These are phyloP conservation scores for Cercospora beticola DNA, from an alignment of 2,329 filamentous ascomycete species.

Conservation along the genomic window DNA sequence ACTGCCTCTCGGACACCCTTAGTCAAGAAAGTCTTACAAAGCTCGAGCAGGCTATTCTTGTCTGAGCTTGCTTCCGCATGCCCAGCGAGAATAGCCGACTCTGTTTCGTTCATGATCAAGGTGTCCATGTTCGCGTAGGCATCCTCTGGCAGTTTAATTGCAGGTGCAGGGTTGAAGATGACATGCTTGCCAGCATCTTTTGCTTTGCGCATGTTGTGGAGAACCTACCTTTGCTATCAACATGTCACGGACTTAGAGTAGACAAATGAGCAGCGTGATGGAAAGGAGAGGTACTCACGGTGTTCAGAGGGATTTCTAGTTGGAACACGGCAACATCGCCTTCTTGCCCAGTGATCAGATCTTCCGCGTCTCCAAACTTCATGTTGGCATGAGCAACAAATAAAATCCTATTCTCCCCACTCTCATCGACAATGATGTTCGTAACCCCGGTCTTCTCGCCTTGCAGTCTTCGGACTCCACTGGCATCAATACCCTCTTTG, in stretches of 20 bases:
- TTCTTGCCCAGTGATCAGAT: conserved; percentile 15
- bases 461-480: conserved; percentile 41
- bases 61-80: conserved; percentile 34
- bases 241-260: conserved; percentile 6
- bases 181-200: conserved; percentile 47
- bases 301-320: conserved; percentile 47
- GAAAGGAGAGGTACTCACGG: conserved; percentile 33
- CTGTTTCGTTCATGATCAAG: conserved; percentile 86
- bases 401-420: conserved; percentile 52
- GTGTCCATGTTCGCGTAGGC: conserved; percentile 70
- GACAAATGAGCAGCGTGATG: not conserved
- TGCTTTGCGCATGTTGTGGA: conserved; percentile 37
- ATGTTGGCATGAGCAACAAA: conserved; percentile 51
- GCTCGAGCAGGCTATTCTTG: conserved; percentile 41
- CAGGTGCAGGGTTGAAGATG: conserved; percentile 79
- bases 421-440: conserved; percentile 49
- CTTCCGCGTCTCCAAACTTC: conserved; percentile 35
- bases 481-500: conserved; percentile 46
- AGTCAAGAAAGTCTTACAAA: conserved; percentile 57
- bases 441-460: conserved; percentile 51
- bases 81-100: conserved; percentile 71
- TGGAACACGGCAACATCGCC: conserved; percentile 49
- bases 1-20: conserved; percentile 74
- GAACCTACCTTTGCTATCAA: conserved; percentile 22
- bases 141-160: conserved; percentile 64